These are phyloP conservation scores for Rhypophila decipiens DNA, from an alignment of 495 filamentous ascomycete genomes.

Conservation along the genomic window DNA sequence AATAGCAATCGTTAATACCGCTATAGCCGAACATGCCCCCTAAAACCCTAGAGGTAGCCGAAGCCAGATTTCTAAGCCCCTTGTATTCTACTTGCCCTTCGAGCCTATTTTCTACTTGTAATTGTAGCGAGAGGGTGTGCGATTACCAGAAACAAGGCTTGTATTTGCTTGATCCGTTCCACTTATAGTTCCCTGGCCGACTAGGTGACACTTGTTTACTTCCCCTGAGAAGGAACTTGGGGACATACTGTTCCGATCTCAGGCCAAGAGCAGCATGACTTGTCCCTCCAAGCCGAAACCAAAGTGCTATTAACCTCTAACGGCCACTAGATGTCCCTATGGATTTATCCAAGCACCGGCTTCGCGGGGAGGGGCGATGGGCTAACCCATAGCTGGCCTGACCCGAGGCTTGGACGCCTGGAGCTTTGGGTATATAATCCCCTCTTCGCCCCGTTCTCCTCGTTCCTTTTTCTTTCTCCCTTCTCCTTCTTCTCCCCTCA, in stretches of 20 bases:
- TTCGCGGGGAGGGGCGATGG: neutral
- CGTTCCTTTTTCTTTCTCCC: neutral
- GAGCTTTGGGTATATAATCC: slow-evolving; percentile 5
- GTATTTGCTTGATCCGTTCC: neutral
- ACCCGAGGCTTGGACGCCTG: too few species aligned
- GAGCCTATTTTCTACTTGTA: slow-evolving; percentile 6
- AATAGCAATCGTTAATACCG: slow-evolving; percentile 9
- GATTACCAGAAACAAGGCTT: neutral
- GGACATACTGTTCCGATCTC: neutral
- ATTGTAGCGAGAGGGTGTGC: too few species aligned
- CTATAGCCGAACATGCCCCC: slow-evolving; percentile 14
- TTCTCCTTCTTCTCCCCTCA: slow-evolving; percentile 1
- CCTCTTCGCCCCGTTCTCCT: slow-evolving; percentile 10
- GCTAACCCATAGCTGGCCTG: neutral
- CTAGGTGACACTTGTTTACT: neutral
- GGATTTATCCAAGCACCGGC: neutral
- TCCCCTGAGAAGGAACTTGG: neutral
- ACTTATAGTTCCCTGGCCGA: neutral
- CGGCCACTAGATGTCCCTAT: neutral
- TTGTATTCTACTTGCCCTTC: slow-evolving; percentile 21
- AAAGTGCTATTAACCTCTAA: neutral
- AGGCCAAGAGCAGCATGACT: neutral
- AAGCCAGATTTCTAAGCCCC: slow-evolving; percentile 17
- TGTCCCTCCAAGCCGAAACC: neutral
- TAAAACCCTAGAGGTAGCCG: slow-evolving; percentile 28